These are phyloP conservation scores for Pichia sp. DNA, from an alignment of 1,139 yeast species.

Conservation along the genomic window DNA sequence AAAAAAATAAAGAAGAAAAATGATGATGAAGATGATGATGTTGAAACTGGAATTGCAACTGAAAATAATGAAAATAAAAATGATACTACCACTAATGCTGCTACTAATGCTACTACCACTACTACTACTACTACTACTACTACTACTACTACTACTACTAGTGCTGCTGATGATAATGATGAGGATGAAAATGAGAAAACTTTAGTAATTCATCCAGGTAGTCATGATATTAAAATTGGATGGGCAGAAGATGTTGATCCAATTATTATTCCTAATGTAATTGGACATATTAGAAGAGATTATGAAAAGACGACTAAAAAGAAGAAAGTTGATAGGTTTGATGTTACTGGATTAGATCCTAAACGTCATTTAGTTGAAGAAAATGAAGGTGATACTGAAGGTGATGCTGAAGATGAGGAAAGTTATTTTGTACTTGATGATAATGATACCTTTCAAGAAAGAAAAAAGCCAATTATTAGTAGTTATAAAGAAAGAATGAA, in stretches of 20 bases:
- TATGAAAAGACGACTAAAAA: background rate
- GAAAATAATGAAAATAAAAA: no score
- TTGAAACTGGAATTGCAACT: no score
- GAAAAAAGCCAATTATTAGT: conserved; percentile 47
- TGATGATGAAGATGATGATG: no score
- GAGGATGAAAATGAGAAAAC: conserved; percentile 40
- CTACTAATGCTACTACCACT: conserved; percentile 45
- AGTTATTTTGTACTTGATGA: conserved; percentile 21
- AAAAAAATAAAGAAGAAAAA: conserved; percentile 25
- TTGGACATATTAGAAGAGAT: conserved; percentile 33
- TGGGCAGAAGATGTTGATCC: conserved; percentile 82
- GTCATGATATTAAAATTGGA: conserved; percentile 71
- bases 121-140: conserved; percentile 38
- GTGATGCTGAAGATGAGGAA: conserved; percentile 30
- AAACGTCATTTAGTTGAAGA: background rate
- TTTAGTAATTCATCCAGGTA: conserved; percentile 85
- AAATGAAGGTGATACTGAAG: conserved; percentile 20
- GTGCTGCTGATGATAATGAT: conserved; percentile 32
- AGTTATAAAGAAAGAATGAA: conserved; percentile 91
- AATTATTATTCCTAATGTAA: conserved; percentile 61
- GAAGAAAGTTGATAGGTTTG: background rate
- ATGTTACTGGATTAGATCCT: conserved; percentile 23
- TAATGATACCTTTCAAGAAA: conserved; percentile 42
- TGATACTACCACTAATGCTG: background rate
- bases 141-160: conserved; percentile 19